Conservation (phyloP, 2,329 filamentous ascomycete species). For the Fusarium lyarnte region DNA sequence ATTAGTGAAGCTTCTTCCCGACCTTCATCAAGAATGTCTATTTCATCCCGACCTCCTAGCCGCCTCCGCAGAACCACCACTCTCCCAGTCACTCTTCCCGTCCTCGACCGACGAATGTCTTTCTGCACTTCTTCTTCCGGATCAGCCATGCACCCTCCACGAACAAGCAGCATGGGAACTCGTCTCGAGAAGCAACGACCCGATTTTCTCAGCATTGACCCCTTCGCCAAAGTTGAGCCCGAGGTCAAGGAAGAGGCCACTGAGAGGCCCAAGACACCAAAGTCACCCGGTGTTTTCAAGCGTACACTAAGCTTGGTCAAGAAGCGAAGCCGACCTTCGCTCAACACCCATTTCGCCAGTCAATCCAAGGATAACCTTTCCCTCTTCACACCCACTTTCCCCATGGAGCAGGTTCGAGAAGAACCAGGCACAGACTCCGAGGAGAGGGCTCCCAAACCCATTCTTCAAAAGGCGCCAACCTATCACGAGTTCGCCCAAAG, state of each 20-base stretch:
- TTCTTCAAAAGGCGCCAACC: constrained; percentile 48
- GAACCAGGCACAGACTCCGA: constrained; percentile 41
- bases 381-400: constrained; percentile 38
- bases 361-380: constrained; percentile 48
- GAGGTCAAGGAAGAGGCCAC: constrained; percentile 45
- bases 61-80: constrained; percentile 46
- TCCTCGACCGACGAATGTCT: constrained; percentile 47
- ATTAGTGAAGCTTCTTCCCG: constrained; percentile 44
- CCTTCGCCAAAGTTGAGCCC: constrained; percentile 53
- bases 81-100: constrained; percentile 48
- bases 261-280: constrained; percentile 50
- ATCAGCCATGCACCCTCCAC: constrained; percentile 49
- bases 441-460: constrained; percentile 25
- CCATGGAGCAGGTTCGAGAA: constrained; percentile 50
- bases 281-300: constrained; percentile 59
- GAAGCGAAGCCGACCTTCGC: constrained; percentile 63
- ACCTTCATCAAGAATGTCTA: constrained; percentile 34
- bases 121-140: constrained; percentile 48
- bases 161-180: constrained; percentile 56
- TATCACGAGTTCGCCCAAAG: constrained; percentile 61
- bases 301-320: constrained; percentile 64
- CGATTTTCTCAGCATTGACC: constrained; percentile 64
- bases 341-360: constrained; percentile 51
- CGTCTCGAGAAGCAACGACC: constrained; percentile 52
- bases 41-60: constrained; percentile 33